Evolutionary conservation across 805 yeast species (phyloP), one percentile per base, ranked within the genome.

Genomic region (Maudiozyma saulgeensis): DNA sequence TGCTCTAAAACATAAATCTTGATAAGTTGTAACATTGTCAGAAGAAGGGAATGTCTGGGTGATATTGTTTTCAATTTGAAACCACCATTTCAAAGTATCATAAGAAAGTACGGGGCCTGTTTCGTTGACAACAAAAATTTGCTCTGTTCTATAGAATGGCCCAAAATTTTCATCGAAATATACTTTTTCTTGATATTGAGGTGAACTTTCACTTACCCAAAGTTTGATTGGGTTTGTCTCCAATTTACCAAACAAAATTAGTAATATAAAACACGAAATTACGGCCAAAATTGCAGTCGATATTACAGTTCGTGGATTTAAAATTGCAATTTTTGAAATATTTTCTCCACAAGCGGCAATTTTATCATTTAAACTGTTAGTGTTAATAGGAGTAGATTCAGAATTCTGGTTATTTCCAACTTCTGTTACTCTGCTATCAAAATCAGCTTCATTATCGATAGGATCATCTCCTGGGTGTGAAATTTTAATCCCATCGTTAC

Each of bases 101-200:
- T 87, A 87, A 32, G 54, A 48, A 34, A 91, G 68, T 0, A 91
- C 83, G 0, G 81, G 77, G 0, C 87, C 87, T 3, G 85, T 73
- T 19, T 79, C 79, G 56, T 82, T 82, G 2, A 82, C 78, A 6
- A 91, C 70, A 54, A 87, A 86, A 0, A 87, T 68, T 66, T 91
- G 98, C 59, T 88, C 91, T 4, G 87, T 79, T 57, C 97, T 74
- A 68, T 84, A 93, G 71, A 93, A 91, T 38, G 95, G 96, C 0
- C 97, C 96, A 66, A 91, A 91, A 52, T 80, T 78, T 19, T 76
- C 74, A 62, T 93, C 96, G 62, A 80, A 91, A 56, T 72, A 81
- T 48, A 73, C 69, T 58, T 82, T 81, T 58, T 91, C 83, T 41
- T 76, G 68, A 48, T 74, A 82, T 12, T 89, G 88, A 3, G 78